Percentiles rank a stretch among this genome's conserved stretches.
Conservation (phyloP, 169 alveolate species). For the Plasmodium chabaudi region DNA sequence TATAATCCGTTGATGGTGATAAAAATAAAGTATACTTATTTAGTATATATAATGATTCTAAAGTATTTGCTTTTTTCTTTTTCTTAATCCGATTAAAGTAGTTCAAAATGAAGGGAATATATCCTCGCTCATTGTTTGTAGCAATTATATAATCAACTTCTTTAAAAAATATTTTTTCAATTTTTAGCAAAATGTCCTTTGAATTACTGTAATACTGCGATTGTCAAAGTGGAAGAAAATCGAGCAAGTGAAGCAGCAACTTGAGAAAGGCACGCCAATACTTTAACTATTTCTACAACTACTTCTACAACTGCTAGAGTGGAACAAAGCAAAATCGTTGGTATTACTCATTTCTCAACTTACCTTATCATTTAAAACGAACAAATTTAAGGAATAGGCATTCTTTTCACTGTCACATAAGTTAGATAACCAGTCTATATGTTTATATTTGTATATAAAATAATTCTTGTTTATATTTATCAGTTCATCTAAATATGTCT, state of each 20-base stretch:
- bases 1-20: constrained; percentile 43
- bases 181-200: constrained; percentile 50
- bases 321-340: no score
- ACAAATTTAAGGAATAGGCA: constrained; percentile 64
- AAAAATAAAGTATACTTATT: constrained; percentile 64
- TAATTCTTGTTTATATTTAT: constrained; percentile 39
- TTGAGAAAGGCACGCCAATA: no score
- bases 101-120: constrained; percentile 46
- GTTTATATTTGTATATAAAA: constrained; percentile 67
- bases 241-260: no score
- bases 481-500: constrained; percentile 38
- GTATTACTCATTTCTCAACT: no score
- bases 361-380: constrained; percentile 65
- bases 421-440: constrained; percentile 46
- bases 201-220: constrained; percentile 57
- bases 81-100: constrained; percentile 61
- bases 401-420: constrained; percentile 32
- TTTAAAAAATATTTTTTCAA: constrained; percentile 36
- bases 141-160: constrained; percentile 73
- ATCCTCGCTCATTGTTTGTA: constrained; percentile 60
- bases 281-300: no score
- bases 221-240: neutral
- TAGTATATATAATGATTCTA: constrained; percentile 58
- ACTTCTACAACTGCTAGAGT: no score
- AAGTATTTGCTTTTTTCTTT: constrained; percentile 48